These are phyloP conservation scores for Schizonepeta tenuifolia DNA, from an alignment of 257 asterid genomes.

Conservation along the genomic window DNA sequence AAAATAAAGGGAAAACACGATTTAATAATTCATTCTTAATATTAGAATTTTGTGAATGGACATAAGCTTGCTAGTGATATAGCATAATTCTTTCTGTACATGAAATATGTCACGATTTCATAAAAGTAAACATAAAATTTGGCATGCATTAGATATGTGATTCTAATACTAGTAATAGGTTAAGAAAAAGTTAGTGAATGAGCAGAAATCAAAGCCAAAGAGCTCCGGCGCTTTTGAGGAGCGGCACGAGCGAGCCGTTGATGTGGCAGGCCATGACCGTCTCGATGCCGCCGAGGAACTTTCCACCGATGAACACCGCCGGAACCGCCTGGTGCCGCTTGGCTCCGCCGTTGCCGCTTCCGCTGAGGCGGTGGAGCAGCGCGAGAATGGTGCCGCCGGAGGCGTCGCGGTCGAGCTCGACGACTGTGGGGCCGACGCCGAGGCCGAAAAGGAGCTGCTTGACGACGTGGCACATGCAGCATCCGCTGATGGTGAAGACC, in stretches of 20 bases:
- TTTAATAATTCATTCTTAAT: not conserved
- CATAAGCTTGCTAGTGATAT: not conserved
- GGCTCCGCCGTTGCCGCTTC: slow-evolving; percentile 36
- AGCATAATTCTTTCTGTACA: slow-evolving; percentile 13
- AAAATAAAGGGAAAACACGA: too few relatives aligned
- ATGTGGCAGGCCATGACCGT: slow-evolving; percentile 82
- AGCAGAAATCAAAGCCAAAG: slow-evolving; percentile 67
- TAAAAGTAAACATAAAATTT: not conserved
- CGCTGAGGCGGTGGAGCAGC: slow-evolving; percentile 54
- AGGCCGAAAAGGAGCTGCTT: slow-evolving; percentile 81
- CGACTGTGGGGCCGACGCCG: slow-evolving; percentile 80
- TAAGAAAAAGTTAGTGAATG: not conserved
- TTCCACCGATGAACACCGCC: slow-evolving; percentile 83
- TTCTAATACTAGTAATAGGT: not conserved
- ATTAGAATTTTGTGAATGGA: not conserved
- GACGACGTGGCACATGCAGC: slow-evolving; percentile 96
- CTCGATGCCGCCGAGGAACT: slow-evolving; percentile 79
- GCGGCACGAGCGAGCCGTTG: slow-evolving; percentile 82
- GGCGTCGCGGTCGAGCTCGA: slow-evolving; percentile 74
- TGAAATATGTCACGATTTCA: slow-evolving; percentile 9
- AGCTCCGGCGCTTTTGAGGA: slow-evolving; percentile 83
- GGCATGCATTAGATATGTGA: not conserved
- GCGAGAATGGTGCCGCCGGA: slow-evolving; percentile 60
- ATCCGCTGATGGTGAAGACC: slow-evolving; percentile 76
- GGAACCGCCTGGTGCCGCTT: slow-evolving; percentile 60